Percentiles rank a stretch among this genome's conserved stretches.
Evolutionary conservation across 192 early-diverging fungal genomes (phyloP).

Genomic region (Pilobolus umbonatus): DNA sequence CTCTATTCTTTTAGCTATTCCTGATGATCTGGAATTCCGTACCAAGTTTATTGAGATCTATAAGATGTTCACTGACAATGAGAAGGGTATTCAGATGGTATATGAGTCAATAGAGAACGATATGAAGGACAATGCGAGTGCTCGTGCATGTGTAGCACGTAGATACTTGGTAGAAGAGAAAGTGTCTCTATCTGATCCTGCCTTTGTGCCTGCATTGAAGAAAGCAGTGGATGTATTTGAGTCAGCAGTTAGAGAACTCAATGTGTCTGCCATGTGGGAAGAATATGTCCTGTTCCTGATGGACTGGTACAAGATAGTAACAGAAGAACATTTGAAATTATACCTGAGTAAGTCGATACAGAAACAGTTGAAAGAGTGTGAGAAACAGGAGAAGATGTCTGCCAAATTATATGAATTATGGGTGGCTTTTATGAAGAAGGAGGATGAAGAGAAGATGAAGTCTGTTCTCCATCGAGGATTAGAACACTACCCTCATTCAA

Average conservation of each 20-base stretch:
- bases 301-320: slow-evolving; percentile 34
- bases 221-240: slow-evolving; percentile 52
- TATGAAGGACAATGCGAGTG: slow-evolving; percentile 50
- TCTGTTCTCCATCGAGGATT: slow-evolving; percentile 34
- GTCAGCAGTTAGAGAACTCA: slow-evolving; percentile 28
- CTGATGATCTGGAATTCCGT: slow-evolving; percentile 70
- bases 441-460: neutral
- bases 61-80: slow-evolving; percentile 48
- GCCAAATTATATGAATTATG: slow-evolving; percentile 51
- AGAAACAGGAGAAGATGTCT: slow-evolving; percentile 38
- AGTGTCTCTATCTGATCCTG: slow-evolving; percentile 27
- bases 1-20: slow-evolving; percentile 43
- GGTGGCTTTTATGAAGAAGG: slow-evolving; percentile 31
- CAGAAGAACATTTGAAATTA: slow-evolving; percentile 56
- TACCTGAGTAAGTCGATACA: slow-evolving; percentile 57
- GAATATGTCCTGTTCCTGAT: slow-evolving; percentile 59
- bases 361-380: slow-evolving; percentile 43
- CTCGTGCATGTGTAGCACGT: slow-evolving; percentile 49
- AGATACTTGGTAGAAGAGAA: slow-evolving; percentile 41
- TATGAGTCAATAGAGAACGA: slow-evolving; percentile 53
- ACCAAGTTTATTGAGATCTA: slow-evolving; percentile 65
- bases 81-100: slow-evolving; percentile 39
- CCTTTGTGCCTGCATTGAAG: slow-evolving; percentile 25
- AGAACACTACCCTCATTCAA: slow-evolving; percentile 35
- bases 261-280: slow-evolving; percentile 52